Percentiles rank a stretch among this genome's conserved stretches.
Evolutionary conservation across 495 filamentous ascomycete genomes (phyloP).

Genomic region (Hyaloscypha finlandica): DNA sequence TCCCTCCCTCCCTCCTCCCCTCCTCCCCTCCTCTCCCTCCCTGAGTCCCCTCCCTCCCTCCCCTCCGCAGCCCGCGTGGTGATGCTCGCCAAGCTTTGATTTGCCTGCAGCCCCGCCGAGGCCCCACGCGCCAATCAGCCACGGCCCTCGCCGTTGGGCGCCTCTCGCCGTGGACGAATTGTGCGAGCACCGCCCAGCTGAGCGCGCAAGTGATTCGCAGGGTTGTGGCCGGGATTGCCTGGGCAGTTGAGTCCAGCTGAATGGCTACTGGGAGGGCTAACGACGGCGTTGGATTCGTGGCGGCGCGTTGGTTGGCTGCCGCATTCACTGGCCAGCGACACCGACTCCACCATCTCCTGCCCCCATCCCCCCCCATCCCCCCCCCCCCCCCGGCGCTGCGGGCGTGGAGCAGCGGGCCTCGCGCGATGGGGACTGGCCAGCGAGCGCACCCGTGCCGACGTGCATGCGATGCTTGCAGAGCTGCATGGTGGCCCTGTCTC

Average conservation of each 20-base stretch:
- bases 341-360: background rate
- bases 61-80: too few species aligned
- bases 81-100: too few species aligned
- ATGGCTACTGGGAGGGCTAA: conserved; percentile 26
- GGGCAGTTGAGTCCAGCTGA: conserved; percentile 28
- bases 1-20: background rate
- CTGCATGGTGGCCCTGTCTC: conserved; percentile 12
- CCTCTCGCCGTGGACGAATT: background rate
- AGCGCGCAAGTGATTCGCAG: conserved; percentile 2
- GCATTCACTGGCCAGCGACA: background rate
- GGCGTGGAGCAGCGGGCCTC: background rate
- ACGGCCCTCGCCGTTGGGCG: background rate
- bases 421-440: background rate
- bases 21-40: background rate
- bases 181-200: conserved; percentile 10
- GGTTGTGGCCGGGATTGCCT: conserved; percentile 10
- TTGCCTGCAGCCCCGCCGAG: too few species aligned
- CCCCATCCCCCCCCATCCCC: background rate
- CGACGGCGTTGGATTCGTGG: background rate
- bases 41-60: too few species aligned
- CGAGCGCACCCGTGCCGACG: conserved; percentile 22
- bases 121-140: background rate
- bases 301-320: background rate
- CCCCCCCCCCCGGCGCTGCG: background rate
- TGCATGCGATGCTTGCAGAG: conserved; percentile 16